These are phyloP conservation scores for Corniculantispora saksenae DNA, from an alignment of 2,329 filamentous ascomycete genomes.

Conservation along the genomic window DNA sequence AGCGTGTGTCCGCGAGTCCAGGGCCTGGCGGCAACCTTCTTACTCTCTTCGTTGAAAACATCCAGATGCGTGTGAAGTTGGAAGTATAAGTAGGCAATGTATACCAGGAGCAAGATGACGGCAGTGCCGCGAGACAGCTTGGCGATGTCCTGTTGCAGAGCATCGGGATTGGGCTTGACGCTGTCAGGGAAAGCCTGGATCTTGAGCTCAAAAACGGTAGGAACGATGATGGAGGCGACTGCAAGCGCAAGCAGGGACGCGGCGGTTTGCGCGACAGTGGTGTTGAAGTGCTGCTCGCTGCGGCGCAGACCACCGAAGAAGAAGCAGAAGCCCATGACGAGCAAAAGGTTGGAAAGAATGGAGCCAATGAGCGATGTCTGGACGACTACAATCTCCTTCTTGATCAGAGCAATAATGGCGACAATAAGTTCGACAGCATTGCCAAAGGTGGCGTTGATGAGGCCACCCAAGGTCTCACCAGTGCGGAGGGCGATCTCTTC, in stretches of 20 bases:
- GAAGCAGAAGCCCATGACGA: slow-evolving; percentile 91
- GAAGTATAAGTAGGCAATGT: slow-evolving; percentile 82
- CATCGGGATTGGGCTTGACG: slow-evolving; percentile 57
- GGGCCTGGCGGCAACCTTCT: slow-evolving; percentile 69
- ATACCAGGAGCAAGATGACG: slow-evolving; percentile 81
- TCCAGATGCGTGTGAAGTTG: slow-evolving; percentile 82
- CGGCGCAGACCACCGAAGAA: slow-evolving; percentile 82
- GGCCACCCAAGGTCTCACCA: slow-evolving; percentile 82
- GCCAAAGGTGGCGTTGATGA: slow-evolving; percentile 90
- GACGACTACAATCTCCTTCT: slow-evolving; percentile 78
- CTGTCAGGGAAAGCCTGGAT: slow-evolving; percentile 42
- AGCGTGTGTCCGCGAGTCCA: slow-evolving; percentile 40
- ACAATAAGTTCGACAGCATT: slow-evolving; percentile 91
- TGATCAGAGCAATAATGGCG: slow-evolving; percentile 76
- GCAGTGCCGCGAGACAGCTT: slow-evolving; percentile 71
- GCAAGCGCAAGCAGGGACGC: slow-evolving; percentile 78
- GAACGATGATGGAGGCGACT: slow-evolving; percentile 82
- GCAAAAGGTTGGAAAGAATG: slow-evolving; percentile 85
- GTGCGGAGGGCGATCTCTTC: slow-evolving; percentile 83
- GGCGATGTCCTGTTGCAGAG: slow-evolving; percentile 52
- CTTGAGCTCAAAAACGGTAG: slow-evolving; percentile 74
- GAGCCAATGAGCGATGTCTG: slow-evolving; percentile 91
- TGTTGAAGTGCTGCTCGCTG: slow-evolving; percentile 85
- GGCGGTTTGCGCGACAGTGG: slow-evolving; percentile 86
- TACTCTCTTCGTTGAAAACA: slow-evolving; percentile 78